Evolutionary conservation across 352 stramenopile species (phyloP), one percentile per base, ranked within the genome.

Genomic region (Globisporangium emineosum): DNA sequence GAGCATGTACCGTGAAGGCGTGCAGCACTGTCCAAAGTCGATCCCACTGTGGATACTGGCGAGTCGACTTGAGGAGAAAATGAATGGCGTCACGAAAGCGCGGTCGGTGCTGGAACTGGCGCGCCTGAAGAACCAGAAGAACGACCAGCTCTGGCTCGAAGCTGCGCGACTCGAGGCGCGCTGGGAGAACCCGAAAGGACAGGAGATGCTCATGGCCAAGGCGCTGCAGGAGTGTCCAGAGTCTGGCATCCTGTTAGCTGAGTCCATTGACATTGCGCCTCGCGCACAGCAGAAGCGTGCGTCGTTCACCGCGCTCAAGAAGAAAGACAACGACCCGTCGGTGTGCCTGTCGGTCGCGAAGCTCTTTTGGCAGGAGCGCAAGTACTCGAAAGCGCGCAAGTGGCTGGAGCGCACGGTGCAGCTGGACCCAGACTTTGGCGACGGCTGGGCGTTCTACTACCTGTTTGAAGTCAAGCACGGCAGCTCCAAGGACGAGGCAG

Each of bases 361-460:
- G 52, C 77, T 99, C 3, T 99, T 99, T 76, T 98, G 94, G 72
- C 81, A 94, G 33, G 91, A 99, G 65, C 81, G 96, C 45, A 99
- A 98, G 67, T 88, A 91, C 54, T 90, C 97, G 7, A 98, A 98
- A 66, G 96, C 94, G 56, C 88, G 97, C 53, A 99, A 99, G 73
- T 99, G 97, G 97, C 96, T 99, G 64, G 93, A 99, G 65, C 85
- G 97, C 40, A 98, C 97, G 0, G 88, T 99, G 27, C 82, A 98
- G 54, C 74, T 99, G 23, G 90, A 99, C 69, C 74, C 87, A 6
- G 96, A 99, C 73, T 88, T 98, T 49, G 98, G 97, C 17, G 98
- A 99, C 76, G 93, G 91, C 13, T 99, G 97, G 97, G 96, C 93
- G 5, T 88, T 96, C 52, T 99, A 98, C 73, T 99, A 99, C 75